A percentile compares a stretch with the other conserved stretches of the same genome.
Conservation (phyloP, 495 filamentous ascomycete genomes). For the Aspergillus olivimuriae region DNA sequence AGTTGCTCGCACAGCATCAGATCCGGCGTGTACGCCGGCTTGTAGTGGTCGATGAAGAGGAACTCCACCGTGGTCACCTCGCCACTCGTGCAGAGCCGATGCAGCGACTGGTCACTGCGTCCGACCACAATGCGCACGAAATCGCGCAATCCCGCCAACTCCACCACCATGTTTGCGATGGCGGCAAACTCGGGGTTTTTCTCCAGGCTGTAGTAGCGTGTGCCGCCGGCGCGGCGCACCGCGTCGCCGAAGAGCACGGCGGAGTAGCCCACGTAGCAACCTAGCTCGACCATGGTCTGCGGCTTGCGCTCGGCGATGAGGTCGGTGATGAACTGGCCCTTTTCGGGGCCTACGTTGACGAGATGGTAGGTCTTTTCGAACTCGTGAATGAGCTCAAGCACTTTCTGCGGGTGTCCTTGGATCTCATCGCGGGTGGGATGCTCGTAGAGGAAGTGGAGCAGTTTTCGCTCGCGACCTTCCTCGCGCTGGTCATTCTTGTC, state of each 20-base stretch:
- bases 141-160: conserved; percentile 61
- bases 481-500: conserved; percentile 29
- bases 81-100: conserved; percentile 46
- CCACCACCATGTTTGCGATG: conserved; percentile 53
- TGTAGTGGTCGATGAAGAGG: conserved; percentile 71
- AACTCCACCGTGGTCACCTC: conserved; percentile 54
- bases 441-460: conserved; percentile 61
- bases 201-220: conserved; percentile 61
- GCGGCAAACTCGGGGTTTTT: conserved; percentile 61
- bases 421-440: conserved; percentile 53
- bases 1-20: conserved; percentile 67
- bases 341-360: conserved; percentile 73
- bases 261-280: conserved; percentile 78
- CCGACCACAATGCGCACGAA: conserved; percentile 63
- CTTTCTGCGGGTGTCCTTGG: conserved; percentile 53
- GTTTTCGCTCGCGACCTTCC: conserved; percentile 66
- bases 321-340: conserved; percentile 60
- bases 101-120: conserved; percentile 52
- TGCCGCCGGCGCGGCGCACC: conserved; percentile 50
- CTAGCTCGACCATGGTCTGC: conserved; percentile 66
- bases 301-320: conserved; percentile 62
- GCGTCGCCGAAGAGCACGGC: conserved; percentile 64
- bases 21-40: conserved; percentile 63
- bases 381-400: conserved; percentile 66
- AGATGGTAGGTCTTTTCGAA: conserved; percentile 59